Percentiles rank a stretch among this genome's conserved stretches.
These are phyloP conservation scores for Pseudogymnoascus sp. DNA, from an alignment of 2,329 filamentous ascomycete species.

Conservation along the genomic window DNA sequence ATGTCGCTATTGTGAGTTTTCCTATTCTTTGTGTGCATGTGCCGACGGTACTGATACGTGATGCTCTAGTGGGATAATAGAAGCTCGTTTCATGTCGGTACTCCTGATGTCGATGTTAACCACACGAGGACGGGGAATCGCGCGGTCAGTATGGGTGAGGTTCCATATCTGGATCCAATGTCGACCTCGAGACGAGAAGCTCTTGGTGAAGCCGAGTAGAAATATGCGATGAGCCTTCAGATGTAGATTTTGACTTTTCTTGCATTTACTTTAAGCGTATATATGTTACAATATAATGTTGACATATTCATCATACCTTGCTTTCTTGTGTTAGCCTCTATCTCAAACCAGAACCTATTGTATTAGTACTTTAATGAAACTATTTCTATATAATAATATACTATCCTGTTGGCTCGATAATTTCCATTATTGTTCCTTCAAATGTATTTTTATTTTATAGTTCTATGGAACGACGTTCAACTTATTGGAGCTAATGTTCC, in stretches of 20 bases:
- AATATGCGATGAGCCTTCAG: not conserved
- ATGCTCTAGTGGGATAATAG: conserved; percentile 32
- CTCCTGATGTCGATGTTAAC: conserved; percentile 28
- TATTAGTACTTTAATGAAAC: not conserved
- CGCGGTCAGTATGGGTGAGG: conserved; percentile 30
- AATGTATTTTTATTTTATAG: too few relatives aligned
- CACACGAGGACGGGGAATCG: conserved; percentile 27
- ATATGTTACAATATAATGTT: not conserved
- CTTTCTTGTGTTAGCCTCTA: not conserved
- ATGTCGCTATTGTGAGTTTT: conserved; percentile 35
- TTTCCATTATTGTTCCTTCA: too few relatives aligned
- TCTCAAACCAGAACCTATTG: not conserved
- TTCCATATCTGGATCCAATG: conserved; percentile 29
- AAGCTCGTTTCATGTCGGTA: conserved; percentile 27
- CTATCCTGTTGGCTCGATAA: too few relatives aligned
- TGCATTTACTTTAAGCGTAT: not conserved
- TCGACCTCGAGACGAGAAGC: conserved; percentile 18
- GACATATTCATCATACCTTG: not conserved
- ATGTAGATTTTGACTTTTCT: not conserved
- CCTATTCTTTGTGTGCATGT: conserved; percentile 2
- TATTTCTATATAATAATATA: not conserved
- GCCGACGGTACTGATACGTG: not conserved
- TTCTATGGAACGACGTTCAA: not conserved
- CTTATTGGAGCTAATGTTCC: not conserved
- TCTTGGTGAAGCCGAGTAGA: conserved; percentile 9